A percentile compares a stretch with the other conserved stretches of the same genome.
These are phyloP conservation scores for Podospora comata DNA, from an alignment of 495 filamentous ascomycete species.

Conservation along the genomic window DNA sequence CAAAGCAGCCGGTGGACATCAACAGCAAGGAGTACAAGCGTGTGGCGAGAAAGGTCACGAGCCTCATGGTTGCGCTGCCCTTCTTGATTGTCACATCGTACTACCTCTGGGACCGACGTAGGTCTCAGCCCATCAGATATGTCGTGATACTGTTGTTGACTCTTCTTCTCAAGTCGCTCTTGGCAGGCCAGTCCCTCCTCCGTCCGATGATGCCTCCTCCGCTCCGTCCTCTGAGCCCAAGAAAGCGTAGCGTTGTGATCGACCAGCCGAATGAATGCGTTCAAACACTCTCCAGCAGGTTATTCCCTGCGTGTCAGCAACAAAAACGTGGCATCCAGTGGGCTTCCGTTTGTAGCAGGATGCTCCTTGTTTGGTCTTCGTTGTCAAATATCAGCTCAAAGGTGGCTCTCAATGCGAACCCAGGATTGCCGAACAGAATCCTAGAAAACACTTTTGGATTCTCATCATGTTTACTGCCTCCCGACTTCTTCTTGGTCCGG, in stretches of 20 bases:
- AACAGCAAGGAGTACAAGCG: constrained; percentile 41
- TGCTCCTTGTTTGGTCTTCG: background rate
- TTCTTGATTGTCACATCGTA: constrained; percentile 47
- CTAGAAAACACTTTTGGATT: background rate
- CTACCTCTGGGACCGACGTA: constrained; percentile 41
- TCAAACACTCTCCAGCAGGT: background rate
- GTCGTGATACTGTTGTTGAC: constrained; percentile 5
- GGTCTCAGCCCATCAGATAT: constrained; percentile 18
- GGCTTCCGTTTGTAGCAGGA: background rate
- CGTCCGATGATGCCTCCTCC: background rate
- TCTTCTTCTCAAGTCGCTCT: constrained; percentile 24
- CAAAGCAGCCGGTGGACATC: constrained; percentile 27
- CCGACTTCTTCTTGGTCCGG: background rate
- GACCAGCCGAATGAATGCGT: background rate
- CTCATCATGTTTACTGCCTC: background rate
- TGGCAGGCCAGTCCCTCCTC: constrained; percentile 12
- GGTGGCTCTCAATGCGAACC: background rate
- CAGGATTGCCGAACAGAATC: background rate
- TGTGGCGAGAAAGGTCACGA: constrained; percentile 37
- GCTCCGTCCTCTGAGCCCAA: background rate
- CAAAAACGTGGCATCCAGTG: too few relatives aligned
- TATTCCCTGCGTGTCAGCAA: too few relatives aligned
- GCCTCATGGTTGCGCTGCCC: constrained; percentile 44
- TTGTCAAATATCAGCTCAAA: background rate
- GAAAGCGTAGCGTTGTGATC: background rate